Percentiles rank a stretch among this genome's conserved stretches.
These are phyloP conservation scores for Dipodascus geniculatus DNA, from an alignment of 805 yeast species.

Conservation along the genomic window DNA sequence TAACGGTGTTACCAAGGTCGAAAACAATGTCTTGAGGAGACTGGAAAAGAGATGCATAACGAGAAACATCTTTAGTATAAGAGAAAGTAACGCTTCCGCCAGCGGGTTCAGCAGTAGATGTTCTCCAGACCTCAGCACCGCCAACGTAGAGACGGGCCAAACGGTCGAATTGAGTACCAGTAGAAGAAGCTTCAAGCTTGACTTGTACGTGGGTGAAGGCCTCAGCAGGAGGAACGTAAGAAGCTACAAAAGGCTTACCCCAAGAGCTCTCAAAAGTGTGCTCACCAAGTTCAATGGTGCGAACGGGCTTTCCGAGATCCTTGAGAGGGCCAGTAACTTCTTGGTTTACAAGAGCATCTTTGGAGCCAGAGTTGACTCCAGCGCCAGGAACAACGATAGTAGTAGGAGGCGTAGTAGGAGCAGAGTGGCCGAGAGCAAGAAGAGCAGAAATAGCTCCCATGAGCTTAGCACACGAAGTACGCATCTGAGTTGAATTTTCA, in stretches of 20 bases:
- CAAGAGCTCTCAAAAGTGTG: constrained; percentile 26
- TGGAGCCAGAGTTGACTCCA: background rate
- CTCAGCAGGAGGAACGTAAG: constrained; percentile 23
- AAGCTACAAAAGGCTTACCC: constrained; percentile 21
- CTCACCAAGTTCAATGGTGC: constrained; percentile 12
- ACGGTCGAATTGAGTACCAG: constrained; percentile 29
- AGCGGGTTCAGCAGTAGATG: constrained; percentile 73
- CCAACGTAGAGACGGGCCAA: constrained; percentile 27
- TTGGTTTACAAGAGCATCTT: background rate
- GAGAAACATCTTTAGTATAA: constrained; percentile 52
- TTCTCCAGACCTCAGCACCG: constrained; percentile 68
- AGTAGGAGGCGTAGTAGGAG: background rate
- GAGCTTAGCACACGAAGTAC: background rate
- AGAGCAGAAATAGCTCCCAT: constrained; percentile 1
- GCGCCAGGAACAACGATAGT: background rate
- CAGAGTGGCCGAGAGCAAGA: background rate
- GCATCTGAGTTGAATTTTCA: background rate
- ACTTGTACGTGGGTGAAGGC: constrained; percentile 27
- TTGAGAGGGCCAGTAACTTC: background rate
- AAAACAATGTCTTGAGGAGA: constrained; percentile 32
- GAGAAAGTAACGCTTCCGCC: constrained; percentile 31
- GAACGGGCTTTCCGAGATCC: constrained; percentile 7
- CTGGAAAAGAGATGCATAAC: constrained; percentile 40
- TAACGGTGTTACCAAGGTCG: constrained; percentile 48
- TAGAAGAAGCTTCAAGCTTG: constrained; percentile 21